Conservation (phyloP, 192 early-diverging fungal genomes). For the Umbelopsis isabellina region DNA sequence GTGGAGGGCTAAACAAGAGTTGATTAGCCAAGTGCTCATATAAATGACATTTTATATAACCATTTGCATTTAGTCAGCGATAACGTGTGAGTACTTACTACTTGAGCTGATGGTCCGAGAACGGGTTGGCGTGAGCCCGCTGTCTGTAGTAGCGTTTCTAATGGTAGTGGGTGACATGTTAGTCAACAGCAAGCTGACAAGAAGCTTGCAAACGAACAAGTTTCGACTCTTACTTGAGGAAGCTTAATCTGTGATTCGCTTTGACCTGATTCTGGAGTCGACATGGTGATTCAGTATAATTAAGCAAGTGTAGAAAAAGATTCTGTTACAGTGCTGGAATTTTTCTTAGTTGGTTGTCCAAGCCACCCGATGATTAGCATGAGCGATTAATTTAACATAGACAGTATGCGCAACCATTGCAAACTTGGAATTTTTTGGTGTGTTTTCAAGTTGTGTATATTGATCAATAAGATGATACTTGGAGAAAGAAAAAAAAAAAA, state of each 20-base stretch:
- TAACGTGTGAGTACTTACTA: conserved; percentile 62
- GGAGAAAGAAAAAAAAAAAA: neutral
- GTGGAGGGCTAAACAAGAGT: conserved; percentile 58
- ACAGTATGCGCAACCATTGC: no score
- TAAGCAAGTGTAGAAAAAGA: neutral
- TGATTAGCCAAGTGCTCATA: neutral
- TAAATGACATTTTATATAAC: neutral
- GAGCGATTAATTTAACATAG: no score
- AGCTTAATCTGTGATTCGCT: conserved; percentile 34
- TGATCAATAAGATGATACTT: neutral
- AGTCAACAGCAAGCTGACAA: neutral
- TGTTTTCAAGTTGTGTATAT: neutral
- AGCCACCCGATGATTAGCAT: neutral
- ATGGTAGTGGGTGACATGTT: neutral
- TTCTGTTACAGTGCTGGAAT: neutral
- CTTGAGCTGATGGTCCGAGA: conserved; percentile 92
- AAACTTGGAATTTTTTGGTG: no score
- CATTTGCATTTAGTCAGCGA: neutral
- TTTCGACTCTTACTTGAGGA: conserved; percentile 26
- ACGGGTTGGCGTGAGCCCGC: conserved; percentile 96
- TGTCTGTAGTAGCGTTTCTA: conserved; percentile 86
- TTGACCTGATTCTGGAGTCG: conserved; percentile 9
- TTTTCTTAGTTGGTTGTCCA: neutral
- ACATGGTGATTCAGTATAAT: neutral
- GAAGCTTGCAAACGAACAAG: neutral